Percentiles rank a stretch among this genome's conserved stretches.
phyloP scores from a whole-genome alignment of 331 rosid genomes.

The Arachis monticola region DNA sequence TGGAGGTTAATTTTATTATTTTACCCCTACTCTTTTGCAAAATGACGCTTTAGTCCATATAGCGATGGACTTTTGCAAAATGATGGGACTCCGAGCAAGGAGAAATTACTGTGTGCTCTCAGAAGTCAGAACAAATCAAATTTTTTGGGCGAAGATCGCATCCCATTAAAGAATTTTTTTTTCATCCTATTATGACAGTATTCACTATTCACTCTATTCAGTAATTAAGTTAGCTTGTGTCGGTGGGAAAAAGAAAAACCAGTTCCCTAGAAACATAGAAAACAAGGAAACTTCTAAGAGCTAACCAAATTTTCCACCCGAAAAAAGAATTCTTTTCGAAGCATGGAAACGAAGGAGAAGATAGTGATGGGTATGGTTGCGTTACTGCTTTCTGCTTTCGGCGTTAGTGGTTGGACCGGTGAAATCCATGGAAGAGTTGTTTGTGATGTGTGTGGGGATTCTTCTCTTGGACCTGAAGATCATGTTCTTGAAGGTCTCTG shows the following conservation, averaged over 20 bases:
- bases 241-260: conserved; percentile 27
- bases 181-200: no score
- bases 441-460: conserved; percentile 90
- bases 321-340: conserved; percentile 39
- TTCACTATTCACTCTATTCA: no score
- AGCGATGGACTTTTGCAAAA: neutral
- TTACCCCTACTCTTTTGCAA: neutral
- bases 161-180: no score
- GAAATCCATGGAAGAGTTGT: conserved; percentile 93
- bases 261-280: neutral
- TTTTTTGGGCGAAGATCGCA: no score
- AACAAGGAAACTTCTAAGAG: neutral
- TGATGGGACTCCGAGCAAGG: no score
- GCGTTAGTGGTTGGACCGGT: conserved; percentile 82
- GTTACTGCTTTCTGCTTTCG: conserved; percentile 38
- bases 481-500: conserved; percentile 78
- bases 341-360: conserved; percentile 56
- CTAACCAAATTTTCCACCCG: neutral
- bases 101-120: no score
- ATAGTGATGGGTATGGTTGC: conserved; percentile 43
- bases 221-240: neutral
- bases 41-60: conserved; percentile 31
- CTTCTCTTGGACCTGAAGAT: conserved; percentile 89
- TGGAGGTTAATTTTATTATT: neutral
- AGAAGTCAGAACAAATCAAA: no score